phyloP scores from a whole-genome alignment of 225 moss, liverwort and hornwort genomes.

The Ulota crispa region DNA sequence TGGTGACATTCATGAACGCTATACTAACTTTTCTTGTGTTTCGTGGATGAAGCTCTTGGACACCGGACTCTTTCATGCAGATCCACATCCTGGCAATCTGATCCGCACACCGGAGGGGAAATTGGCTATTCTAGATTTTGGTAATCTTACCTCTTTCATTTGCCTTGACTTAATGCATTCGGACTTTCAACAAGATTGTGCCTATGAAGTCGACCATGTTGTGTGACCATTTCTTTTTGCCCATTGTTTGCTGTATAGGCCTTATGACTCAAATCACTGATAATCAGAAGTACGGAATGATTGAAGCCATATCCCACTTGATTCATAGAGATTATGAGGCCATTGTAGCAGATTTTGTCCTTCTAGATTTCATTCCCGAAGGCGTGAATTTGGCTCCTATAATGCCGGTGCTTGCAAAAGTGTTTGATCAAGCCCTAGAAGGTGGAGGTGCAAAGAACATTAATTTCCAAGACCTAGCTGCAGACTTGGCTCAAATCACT shows the following conservation, averaged over 20 bases:
- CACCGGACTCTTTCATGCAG: slow-evolving; percentile 96
- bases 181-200: not conserved
- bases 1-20: not conserved
- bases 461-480: slow-evolving; percentile 96
- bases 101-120: slow-evolving; percentile 97
- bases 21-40: slow-evolving; percentile 14
- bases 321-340: slow-evolving; percentile 98
- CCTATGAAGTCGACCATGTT: not conserved
- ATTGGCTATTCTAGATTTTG: slow-evolving; percentile 90
- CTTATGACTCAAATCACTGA: slow-evolving; percentile 98
- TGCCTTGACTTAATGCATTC: not conserved
- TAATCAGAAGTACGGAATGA: slow-evolving; percentile 99
- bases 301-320: slow-evolving; percentile 94
- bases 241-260: slow-evolving; percentile 43
- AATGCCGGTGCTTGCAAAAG: slow-evolving; percentile 97
- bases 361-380: slow-evolving; percentile 86
- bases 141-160: slow-evolving; percentile 39
- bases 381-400: slow-evolving; percentile 94
- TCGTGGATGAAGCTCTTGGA: slow-evolving; percentile 70
- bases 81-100: slow-evolving; percentile 98
- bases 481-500: slow-evolving; percentile 96
- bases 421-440: slow-evolving; percentile 97
- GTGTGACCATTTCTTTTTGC: not conserved
- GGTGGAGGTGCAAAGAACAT: slow-evolving; percentile 99
- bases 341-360: slow-evolving; percentile 94